Base-by-base conservation (phyloP, 2,329 filamentous ascomycete genomes). In the Penicillium sp. region DNA sequence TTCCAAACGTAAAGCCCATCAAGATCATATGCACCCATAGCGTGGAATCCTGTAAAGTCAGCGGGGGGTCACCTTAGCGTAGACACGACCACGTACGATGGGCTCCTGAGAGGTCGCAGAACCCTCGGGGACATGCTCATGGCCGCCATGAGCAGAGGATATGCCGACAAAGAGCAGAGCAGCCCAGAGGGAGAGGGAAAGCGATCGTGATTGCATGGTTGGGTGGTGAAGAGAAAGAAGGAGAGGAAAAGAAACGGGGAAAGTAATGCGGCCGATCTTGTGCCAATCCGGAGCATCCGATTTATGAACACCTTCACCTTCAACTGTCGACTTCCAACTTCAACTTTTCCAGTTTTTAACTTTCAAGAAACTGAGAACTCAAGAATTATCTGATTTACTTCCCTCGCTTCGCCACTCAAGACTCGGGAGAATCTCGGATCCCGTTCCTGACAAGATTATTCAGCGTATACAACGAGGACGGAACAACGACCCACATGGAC, bases 21-120 rank as follows among this genome's bases (percentile, higher is more conserved):
- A 95, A 70, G 50, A 95, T 77, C 62, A 98, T 97, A 71, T 98
- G 93, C 58, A 85, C 77, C 93, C 93, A 98, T 80, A 98, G 71
- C 61, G 83, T 88, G 34, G 84, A 78, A 68, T 97, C 93, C 75
- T 80, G 57, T n/a, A 37, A 9, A 13, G 35, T 37, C 35, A 37
- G 35, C 35, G 22, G 22, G 22, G 24, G 35, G 10, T 5, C 10
- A 16, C 27, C 6, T 24, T 18, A 16, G 26, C 24, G 16, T 13
- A 29, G 28, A 28, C 26, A 10, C n/a, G 36, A 34, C 10, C 23
- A 73, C 82, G 49, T 74, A 87, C 85, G 59, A 91, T 78, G 1
- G 87, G 87, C 27, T 91, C 87, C 37, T 69, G 62, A n/a, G 86
- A 87, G 60, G 87, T 73, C 24, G 79, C 76, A 56, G 83, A 71